These are phyloP conservation scores for Teratosphaeria nubilosa DNA, from an alignment of 2,329 filamentous ascomycete species.

Conservation along the genomic window DNA sequence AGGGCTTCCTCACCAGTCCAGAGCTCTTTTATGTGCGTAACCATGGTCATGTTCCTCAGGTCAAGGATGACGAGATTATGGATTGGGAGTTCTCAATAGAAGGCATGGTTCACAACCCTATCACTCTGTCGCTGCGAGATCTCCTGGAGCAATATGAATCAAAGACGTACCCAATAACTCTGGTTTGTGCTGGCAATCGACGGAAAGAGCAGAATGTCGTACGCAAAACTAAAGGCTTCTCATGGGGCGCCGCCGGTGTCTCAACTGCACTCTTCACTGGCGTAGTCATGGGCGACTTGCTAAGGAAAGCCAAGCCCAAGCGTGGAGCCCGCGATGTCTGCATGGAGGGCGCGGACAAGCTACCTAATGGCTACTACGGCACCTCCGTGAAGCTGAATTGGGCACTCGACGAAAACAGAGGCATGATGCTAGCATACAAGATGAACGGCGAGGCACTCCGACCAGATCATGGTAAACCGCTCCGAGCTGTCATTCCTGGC, in stretches of 20 bases:
- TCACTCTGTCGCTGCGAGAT: conserved; percentile 61
- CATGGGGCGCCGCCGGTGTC: conserved; percentile 79
- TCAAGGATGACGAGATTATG: conserved; percentile 60
- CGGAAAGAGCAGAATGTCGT: conserved; percentile 89
- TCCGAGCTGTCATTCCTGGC: conserved; percentile 75
- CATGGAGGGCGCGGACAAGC: conserved; percentile 80
- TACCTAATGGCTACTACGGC: conserved; percentile 80
- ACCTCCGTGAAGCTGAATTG: conserved; percentile 82
- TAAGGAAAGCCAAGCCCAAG: conserved; percentile 57
- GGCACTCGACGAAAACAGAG: conserved; percentile 72
- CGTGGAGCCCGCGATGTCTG: conserved; percentile 71
- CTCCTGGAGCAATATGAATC: conserved; percentile 68
- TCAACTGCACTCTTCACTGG: conserved; percentile 86
- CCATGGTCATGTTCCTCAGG: conserved; percentile 71
- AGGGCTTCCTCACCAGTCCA: conserved; percentile 77
- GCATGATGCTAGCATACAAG: conserved; percentile 76
- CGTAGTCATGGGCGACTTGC: conserved; percentile 61
- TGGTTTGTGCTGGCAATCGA: conserved; percentile 86
- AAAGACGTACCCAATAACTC: conserved; percentile 73
- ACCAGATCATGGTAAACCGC: conserved; percentile 77
- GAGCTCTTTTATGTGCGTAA: conserved; percentile 89
- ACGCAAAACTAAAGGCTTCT: conserved; percentile 85
- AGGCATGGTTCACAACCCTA: conserved; percentile 70
- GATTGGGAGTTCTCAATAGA: conserved; percentile 78
- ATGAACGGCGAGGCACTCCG: conserved; percentile 79